A percentile compares a stretch with the other conserved stretches of the same genome.
These are phyloP conservation scores for Entamoeba histolytica DNA, from an alignment of 208 protist genomes.

Conservation along the genomic window DNA sequence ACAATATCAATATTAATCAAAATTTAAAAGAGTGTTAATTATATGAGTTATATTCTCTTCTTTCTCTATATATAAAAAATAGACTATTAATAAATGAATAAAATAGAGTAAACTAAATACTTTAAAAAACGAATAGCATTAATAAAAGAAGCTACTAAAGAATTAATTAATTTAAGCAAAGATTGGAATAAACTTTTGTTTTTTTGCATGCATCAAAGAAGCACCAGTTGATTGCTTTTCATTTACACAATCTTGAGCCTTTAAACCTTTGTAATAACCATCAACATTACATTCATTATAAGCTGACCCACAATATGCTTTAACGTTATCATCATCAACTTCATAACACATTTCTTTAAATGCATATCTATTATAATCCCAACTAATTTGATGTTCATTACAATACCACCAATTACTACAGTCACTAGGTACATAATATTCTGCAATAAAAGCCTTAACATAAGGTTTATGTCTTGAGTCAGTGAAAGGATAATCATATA, in stretches of 20 bases:
- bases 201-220: neutral
- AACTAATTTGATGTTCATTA: neutral
- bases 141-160: too few species aligned
- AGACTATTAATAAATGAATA: too few species aligned
- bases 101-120: too few species aligned
- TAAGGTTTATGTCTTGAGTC: neutral
- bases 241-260: neutral
- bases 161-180: neutral
- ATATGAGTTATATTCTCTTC: too few species aligned
- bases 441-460: neutral
- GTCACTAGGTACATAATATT: neutral
- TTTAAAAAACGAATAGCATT: too few species aligned
- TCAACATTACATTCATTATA: neutral
- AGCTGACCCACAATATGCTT: neutral
- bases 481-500: neutral
- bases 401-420: neutral
- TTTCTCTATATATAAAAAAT: too few species aligned
- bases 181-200: neutral
- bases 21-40: too few species aligned
- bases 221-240: too few species aligned
- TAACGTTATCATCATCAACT: neutral
- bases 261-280: neutral
- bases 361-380: neutral
- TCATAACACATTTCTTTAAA: neutral
- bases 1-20: too few species aligned